Base-by-base conservation (phyloP, 805 yeast genomes). In the Myxozyma mucilagina region DNA sequence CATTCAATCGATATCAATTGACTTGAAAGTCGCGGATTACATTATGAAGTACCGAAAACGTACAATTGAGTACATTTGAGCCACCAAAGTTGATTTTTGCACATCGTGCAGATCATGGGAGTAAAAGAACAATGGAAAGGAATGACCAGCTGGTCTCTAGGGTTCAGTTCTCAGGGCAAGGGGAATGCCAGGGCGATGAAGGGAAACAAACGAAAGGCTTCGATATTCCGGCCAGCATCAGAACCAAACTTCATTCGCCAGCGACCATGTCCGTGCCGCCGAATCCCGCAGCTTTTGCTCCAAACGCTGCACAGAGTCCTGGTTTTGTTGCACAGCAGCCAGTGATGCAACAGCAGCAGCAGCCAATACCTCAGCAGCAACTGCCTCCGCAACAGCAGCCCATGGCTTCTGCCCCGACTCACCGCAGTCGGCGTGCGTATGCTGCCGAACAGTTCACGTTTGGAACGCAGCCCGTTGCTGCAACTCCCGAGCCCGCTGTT, bases 361-460 rank as follows among this genome's bases (percentile, higher is more conserved):
- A 13, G 41, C 53, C 20, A 8, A n/a, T 8, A 41, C 43, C 9
- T 44, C 41, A 24, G 36, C 42, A 3, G 45, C 34, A 20, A 45
- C 36, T 39, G 29, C 45, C 32, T 42, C 54, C n/a, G 54, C 38
- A 29, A 10, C 54, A 36, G 44, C 41, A 34, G 44, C 43, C 53
- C 31, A 34, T 32, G 31, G 34, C 42, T 16, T 34, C 45, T 38
- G 20, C 56, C 3, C 43, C 24, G 9, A 47, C 55, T 13, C 63
- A 55, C 42, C 47, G 34, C 43, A 51, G 63, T 6, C 77, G 81
- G 65, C 79, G 85, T 64, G 78, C 75, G 50, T 82, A 82, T 67
- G 83, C 85, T 47, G 73, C 75, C 65, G 80, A 78, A 65, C 84
- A 79, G 73, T 76, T 74, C 67, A 72, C 73, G 51, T 76, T 73